These are phyloP conservation scores for Russula sp. DNA, from an alignment of 768 basidiomycete genomes.

Conservation along the genomic window DNA sequence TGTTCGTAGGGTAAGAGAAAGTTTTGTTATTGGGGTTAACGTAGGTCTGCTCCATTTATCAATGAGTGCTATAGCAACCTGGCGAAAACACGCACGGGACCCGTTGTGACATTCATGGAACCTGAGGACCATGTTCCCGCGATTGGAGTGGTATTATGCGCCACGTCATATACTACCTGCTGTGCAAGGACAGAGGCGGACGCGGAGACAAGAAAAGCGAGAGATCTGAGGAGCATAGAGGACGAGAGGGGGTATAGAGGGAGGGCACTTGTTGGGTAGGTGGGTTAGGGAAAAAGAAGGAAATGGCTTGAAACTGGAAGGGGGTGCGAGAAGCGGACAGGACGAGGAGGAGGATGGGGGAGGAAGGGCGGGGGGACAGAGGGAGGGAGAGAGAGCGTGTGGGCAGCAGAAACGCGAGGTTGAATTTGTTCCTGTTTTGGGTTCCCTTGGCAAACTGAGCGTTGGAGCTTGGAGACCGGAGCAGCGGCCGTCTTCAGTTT, in stretches of 20 bases:
- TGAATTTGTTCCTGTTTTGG: slow-evolving; percentile 22
- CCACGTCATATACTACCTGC: slow-evolving; percentile 34
- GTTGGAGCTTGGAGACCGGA: too few relatives aligned
- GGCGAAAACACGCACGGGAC: slow-evolving; percentile 53
- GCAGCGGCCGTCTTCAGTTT: too few relatives aligned
- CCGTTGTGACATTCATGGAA: slow-evolving; percentile 67
- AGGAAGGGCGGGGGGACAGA: slow-evolving; percentile 19
- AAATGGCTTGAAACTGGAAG: not conserved
- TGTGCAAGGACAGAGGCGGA: slow-evolving; percentile 19
- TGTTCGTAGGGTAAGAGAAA: slow-evolving; percentile 78
- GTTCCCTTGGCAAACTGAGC: slow-evolving; percentile 1
- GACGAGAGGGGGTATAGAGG: not conserved
- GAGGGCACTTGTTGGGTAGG: not conserved
- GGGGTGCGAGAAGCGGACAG: slow-evolving; percentile 7
- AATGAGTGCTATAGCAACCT: not conserved
- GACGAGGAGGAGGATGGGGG: slow-evolving; percentile 6
- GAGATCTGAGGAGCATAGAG: slow-evolving; percentile 4
- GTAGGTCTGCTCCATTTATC: slow-evolving; percentile 49
- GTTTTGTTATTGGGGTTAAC: slow-evolving; percentile 75
- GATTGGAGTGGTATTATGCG: slow-evolving; percentile 63
- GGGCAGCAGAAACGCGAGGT: not conserved
- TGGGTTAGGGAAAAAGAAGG: not conserved
- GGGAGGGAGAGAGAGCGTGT: slow-evolving; percentile 20
- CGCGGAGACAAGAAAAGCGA: slow-evolving; percentile 23
- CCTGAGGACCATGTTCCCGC: slow-evolving; percentile 85